Percentiles rank a stretch among this genome's conserved stretches.
phyloP scores from a whole-genome alignment of 768 basidiomycete species.

The Suillus decipiens region DNA sequence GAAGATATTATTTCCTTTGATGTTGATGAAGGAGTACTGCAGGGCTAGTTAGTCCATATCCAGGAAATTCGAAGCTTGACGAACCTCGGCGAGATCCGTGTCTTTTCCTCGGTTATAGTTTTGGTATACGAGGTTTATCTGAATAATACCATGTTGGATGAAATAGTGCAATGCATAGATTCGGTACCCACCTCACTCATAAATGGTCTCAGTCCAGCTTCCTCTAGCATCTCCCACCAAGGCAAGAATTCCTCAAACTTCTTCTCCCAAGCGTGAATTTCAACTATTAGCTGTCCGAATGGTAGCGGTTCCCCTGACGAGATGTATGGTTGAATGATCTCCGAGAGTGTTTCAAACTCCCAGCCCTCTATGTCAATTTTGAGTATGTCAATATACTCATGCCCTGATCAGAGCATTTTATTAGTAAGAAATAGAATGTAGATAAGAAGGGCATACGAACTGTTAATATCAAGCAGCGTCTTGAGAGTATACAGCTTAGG shows the following conservation, averaged over 20 bases:
- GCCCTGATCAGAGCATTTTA: slow-evolving; percentile 23
- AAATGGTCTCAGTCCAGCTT: slow-evolving; percentile 48
- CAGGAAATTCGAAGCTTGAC: slow-evolving; percentile 6
- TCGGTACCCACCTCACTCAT: slow-evolving; percentile 39
- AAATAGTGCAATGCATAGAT: not conserved
- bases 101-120: slow-evolving; percentile 52
- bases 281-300: slow-evolving; percentile 49
- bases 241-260: slow-evolving; percentile 38
- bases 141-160: slow-evolving; percentile 13
- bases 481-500: slow-evolving; percentile 48
- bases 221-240: slow-evolving; percentile 51
- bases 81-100: slow-evolving; percentile 52
- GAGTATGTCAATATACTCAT: slow-evolving; percentile 41
- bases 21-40: slow-evolving; percentile 57
- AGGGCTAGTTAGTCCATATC: slow-evolving; percentile 8
- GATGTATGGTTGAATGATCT: slow-evolving; percentile 40
- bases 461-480: slow-evolving; percentile 45
- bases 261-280: slow-evolving; percentile 43
- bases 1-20: slow-evolving; percentile 51
- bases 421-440: not conserved
- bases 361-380: slow-evolving; percentile 52
- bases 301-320: slow-evolving; percentile 40
- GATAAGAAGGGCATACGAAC: slow-evolving; percentile 23
- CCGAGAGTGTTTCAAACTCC: slow-evolving; percentile 45
- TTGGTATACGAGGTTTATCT: slow-evolving; percentile 60